Conservation (phyloP, 306 rosid genomes). For the Rosa multiflora region DNA sequence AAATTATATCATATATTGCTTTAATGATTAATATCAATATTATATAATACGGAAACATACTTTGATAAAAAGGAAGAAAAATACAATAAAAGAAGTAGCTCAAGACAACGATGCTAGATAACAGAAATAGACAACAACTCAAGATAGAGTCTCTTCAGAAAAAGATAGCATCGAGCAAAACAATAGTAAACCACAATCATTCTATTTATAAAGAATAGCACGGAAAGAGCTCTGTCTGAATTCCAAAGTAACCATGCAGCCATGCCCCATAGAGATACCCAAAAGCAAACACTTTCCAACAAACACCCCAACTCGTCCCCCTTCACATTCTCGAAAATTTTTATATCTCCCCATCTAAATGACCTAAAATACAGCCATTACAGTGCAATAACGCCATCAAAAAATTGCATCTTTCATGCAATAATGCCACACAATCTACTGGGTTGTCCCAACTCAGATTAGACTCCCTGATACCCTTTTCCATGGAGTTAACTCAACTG, state of each 20-base stretch:
- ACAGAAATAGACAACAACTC: neutral
- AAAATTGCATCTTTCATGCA: no score
- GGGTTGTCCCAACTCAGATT: no score
- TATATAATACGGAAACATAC: neutral
- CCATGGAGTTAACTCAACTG: no score
- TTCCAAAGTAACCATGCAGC: neutral
- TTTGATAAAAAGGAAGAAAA: neutral
- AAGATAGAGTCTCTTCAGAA: neutral
- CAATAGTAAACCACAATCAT: neutral
- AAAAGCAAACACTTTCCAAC: neutral
- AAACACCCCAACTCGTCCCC: neutral
- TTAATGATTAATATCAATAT: no score
- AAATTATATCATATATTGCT: neutral
- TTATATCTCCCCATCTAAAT: no score
- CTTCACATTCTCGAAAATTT: neutral
- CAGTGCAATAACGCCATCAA: no score
- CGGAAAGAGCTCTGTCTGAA: neutral
- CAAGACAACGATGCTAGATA: neutral
- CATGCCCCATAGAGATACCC: constrained; percentile 1
- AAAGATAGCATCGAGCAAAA: neutral
- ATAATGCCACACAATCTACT: no score
- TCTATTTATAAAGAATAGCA: neutral
- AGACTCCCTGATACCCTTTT: no score
- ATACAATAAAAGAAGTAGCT: neutral
- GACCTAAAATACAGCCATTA: no score